These are phyloP conservation scores for Eutypella sp. DNA, from an alignment of 2,329 filamentous ascomycete species.

Conservation along the genomic window DNA sequence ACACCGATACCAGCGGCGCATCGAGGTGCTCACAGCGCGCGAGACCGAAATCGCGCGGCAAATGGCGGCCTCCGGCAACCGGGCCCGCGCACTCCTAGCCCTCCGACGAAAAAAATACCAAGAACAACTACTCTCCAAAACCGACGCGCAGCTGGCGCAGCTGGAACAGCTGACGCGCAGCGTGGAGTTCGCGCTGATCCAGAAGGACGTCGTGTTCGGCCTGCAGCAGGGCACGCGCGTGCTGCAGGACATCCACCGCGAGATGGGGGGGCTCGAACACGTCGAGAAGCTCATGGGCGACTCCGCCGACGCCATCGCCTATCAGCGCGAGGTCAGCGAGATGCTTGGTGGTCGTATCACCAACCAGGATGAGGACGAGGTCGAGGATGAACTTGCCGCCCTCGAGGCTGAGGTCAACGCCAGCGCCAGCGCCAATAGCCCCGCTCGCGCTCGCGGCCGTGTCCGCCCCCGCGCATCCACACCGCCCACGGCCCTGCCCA, in stretches of 20 bases:
- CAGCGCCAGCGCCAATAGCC: no score
- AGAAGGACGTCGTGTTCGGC: slow-evolving; percentile 93
- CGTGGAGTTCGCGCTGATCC: slow-evolving; percentile 93
- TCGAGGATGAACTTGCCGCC: slow-evolving; percentile 87
- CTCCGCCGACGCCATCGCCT: slow-evolving; percentile 82
- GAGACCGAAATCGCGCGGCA: slow-evolving; percentile 83
- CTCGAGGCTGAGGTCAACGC: slow-evolving; percentile 59
- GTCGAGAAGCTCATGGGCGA: slow-evolving; percentile 96
- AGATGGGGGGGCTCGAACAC: slow-evolving; percentile 92
- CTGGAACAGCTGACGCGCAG: slow-evolving; percentile 81
- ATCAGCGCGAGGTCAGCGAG: slow-evolving; percentile 91
- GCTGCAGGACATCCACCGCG: slow-evolving; percentile 82
- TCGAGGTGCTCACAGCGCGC: slow-evolving; percentile 76
- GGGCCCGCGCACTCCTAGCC: slow-evolving; percentile 76
- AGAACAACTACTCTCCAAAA: slow-evolving; percentile 80
- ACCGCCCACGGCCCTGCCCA: slow-evolving; percentile 25
- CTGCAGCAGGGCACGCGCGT: slow-evolving; percentile 88
- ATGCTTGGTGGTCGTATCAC: slow-evolving; percentile 85
- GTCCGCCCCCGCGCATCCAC: no score
- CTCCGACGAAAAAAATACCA: slow-evolving; percentile 96
- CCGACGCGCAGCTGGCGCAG: slow-evolving; percentile 89
- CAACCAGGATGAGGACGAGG: slow-evolving; percentile 94
- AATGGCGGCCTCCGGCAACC: slow-evolving; percentile 77
- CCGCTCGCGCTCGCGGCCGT: no score
- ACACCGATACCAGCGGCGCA: slow-evolving; percentile 90